Evolutionary conservation across 2,329 filamentous ascomycete species (phyloP), one percentile per base, ranked within the genome.

Genomic region (Ophiostoma montium): DNA sequence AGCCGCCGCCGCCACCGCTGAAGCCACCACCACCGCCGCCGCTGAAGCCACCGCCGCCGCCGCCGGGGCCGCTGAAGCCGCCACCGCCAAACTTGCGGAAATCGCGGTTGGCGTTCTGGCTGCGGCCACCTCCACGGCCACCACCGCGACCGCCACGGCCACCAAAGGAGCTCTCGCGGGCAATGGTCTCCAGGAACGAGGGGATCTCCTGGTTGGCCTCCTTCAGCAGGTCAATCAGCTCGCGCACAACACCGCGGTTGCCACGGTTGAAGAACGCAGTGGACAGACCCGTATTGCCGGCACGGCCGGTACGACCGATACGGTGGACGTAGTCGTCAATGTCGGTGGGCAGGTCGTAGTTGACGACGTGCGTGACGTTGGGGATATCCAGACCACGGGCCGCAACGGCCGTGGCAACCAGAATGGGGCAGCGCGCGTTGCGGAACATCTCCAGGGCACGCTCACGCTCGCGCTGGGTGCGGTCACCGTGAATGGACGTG

Each of bases 211-310:
- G 92, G 72, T 98, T 94, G 57, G 92, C 92, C 68, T 98, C 92
- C 76, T 96, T 96, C 58, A 98, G 78, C 27, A 98, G 80, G n/a
- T 98, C 92, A 59, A 98, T 78, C 54, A 98, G 80, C 60, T 96
- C 92, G 58, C 92, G 85, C 56, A 96, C 92, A 58, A 98, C 87
- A 70, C 92, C 92, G 61, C 92, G 87, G 76, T 98, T 98, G 63
- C 90, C 90, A 64, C 92, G 90, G 79, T 98, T 98, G 83, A 98
- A 96, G 78, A 98, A 98, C 50, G 92, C 92, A 59, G 92, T 98
- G 6, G 92, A 86, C 58, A 95, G 82, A 83, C 92, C 92, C 61
- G 90, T 96, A 76, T 98, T 98, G 67, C 92, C 92, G 57, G 92
- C 92, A 87, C 92, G 92, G 64, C 92, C 92, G 57, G 92, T 98